Evolutionary conservation across 2,329 filamentous ascomycete species (phyloP).

Genomic region (Coniochaeta sp.): DNA sequence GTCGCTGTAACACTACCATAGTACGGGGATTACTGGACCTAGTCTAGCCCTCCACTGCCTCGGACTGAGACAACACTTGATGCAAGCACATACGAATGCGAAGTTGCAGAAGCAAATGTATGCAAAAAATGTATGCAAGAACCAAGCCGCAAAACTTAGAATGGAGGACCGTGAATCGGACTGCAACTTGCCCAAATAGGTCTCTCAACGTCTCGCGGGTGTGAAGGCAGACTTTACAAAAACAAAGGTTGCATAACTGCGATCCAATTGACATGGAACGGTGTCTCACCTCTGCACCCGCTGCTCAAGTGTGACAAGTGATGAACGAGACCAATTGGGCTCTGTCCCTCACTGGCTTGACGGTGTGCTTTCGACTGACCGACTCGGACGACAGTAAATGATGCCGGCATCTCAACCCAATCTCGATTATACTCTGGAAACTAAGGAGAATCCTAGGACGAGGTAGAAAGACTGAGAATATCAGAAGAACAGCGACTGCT

Average conservation of each 20-base stretch:
- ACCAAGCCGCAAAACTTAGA: no score
- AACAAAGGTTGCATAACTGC: neutral
- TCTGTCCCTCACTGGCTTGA: neutral
- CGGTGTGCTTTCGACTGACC: neutral
- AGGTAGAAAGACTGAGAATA: neutral
- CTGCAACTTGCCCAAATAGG: neutral
- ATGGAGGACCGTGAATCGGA: no score
- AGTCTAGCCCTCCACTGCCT: no score
- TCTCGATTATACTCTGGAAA: neutral
- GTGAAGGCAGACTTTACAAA: neutral
- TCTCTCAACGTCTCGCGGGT: neutral
- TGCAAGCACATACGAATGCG: neutral
- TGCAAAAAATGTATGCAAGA: no score
- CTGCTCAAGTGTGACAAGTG: neutral
- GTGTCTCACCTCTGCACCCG: neutral
- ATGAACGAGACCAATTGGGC: neutral
- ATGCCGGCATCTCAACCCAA: neutral
- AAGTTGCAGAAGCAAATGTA: neutral
- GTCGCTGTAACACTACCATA: no score
- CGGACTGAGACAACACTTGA: neutral
- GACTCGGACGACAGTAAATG: neutral
- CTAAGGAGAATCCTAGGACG: neutral
- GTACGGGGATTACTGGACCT: no score
- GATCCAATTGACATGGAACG: neutral
- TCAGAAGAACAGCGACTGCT: neutral